Base-by-base conservation (phyloP, 2,329 filamentous ascomycete genomes). In the Cercospora canescens region DNA sequence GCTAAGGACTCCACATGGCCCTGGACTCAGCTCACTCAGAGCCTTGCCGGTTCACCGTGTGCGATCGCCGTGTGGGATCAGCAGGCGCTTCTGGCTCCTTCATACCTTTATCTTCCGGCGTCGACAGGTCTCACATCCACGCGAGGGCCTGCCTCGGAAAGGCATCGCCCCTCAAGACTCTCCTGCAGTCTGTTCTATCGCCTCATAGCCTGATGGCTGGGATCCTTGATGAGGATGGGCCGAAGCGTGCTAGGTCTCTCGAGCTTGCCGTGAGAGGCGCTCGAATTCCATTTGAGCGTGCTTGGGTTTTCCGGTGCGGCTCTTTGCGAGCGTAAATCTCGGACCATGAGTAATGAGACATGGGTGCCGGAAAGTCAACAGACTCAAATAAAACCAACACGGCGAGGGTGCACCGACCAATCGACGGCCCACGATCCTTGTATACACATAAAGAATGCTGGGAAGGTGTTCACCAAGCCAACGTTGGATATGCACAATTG, bases 41-140 rank as follows among this genome's bases (percentile, higher is more conserved):
- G 58, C 35, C 28, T 52, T 26, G 28, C 45, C n/a, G 45, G 24
- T 52, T 28, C 24, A 52, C 45, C 45, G 28, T 52, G 45, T 52
- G 48, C 11, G 35, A 60, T 60, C 16, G 35, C 57, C 57, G 18
- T 37, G 34, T 48, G 59, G 26, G n/a, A 54, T 54, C 18, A 9
- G 30, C 30, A 35, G 35, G 37, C 24, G 60, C 9, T 24, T 41
- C 45, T 54, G 37, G 35, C 34, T 39, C 12, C 35, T 18, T 57
- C 67, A 60, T 61, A 70, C 70, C 64, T 71, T 71, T 45, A 68
- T 70, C 70, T 70, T 71, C 28, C 69, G 65, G 50, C 63, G 59
- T 30, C 70, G 59, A 64, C 70, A 71, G 34, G 68, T 68, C 57
- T 69, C 67, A 65, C 70, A 71, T 28, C 67, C 67, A 28, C 52